Evolutionary conservation across 129 eudicot species (phyloP).

Genomic region (Centaurea solstitialis): DNA sequence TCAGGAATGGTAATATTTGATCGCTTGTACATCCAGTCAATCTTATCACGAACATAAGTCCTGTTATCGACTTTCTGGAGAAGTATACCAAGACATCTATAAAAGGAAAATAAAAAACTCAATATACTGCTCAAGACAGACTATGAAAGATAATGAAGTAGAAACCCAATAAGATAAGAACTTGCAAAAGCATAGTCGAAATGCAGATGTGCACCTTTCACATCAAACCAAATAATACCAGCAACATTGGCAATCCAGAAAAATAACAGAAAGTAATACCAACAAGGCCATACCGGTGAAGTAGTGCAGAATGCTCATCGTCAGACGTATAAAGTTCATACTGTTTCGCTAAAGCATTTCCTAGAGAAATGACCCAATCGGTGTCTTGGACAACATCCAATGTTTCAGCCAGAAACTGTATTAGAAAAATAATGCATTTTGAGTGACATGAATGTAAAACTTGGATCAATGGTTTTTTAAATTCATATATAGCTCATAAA

Average conservation of each 20-base stretch:
- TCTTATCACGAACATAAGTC: slow-evolving; percentile 83
- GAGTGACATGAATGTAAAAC: slow-evolving; percentile 7
- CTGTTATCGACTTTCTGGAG: slow-evolving; percentile 91
- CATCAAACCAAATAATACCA: background rate
- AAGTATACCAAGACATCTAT: slow-evolving; percentile 94
- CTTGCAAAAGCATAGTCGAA: background rate
- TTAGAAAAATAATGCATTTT: slow-evolving; percentile 6
- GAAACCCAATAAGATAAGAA: background rate
- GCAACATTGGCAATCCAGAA: background rate
- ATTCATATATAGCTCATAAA: background rate
- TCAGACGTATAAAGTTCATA: slow-evolving; percentile 86
- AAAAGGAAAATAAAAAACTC: slow-evolving; percentile 13
- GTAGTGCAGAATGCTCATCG: slow-evolving; percentile 91
- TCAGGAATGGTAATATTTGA: slow-evolving; percentile 79
- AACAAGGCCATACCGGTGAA: slow-evolving; percentile 69
- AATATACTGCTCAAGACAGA: slow-evolving; percentile 16
- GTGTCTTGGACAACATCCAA: slow-evolving; percentile 93
- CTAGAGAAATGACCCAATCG: slow-evolving; percentile 84
- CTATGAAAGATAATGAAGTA: slow-evolving; percentile 5
- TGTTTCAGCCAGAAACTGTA: slow-evolving; percentile 90
- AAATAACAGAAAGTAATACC: background rate
- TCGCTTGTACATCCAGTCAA: slow-evolving; percentile 89
- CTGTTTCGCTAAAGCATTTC: slow-evolving; percentile 85
- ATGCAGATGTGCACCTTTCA: background rate
- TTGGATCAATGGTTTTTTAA: background rate